Conservation (phyloP, 2,329 filamentous ascomycete species). For the Fusarium metavorans region DNA sequence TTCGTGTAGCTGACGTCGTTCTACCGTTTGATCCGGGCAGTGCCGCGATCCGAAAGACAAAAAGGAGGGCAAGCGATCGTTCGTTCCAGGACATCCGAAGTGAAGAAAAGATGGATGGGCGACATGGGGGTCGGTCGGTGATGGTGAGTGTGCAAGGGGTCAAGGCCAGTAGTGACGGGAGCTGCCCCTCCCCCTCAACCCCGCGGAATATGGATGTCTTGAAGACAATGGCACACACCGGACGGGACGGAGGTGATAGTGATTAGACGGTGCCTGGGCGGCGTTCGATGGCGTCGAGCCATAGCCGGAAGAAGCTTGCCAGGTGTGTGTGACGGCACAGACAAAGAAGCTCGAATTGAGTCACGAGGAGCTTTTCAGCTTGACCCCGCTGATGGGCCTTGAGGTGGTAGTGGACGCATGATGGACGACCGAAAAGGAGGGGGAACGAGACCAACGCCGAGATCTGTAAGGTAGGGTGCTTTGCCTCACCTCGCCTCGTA, state of each 20-base stretch:
- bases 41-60: constrained; percentile 27
- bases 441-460: constrained; percentile 26
- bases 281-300: constrained; percentile 24
- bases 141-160: neutral
- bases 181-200: constrained; percentile 7
- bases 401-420: constrained; percentile 30
- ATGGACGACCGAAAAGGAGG: constrained; percentile 11
- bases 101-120: neutral
- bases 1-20: constrained; percentile 35
- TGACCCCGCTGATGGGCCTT: constrained; percentile 1
- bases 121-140: neutral
- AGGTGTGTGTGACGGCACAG: constrained; percentile 6
- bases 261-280: constrained; percentile 12
- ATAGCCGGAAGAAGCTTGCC: constrained; percentile 20
- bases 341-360: constrained; percentile 7
- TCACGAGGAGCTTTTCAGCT: constrained; percentile 29
- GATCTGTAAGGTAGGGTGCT: constrained; percentile 26
- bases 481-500: constrained; percentile 11
- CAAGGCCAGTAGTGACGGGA: neutral
- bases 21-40: constrained; percentile 27
- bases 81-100: constrained; percentile 14
- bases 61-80: constrained; percentile 21
- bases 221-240: neutral
- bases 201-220: neutral
- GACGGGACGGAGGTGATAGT: neutral